Base-by-base conservation (phyloP, 352 stramenopile species). In the Phytophthora megakarya region DNA sequence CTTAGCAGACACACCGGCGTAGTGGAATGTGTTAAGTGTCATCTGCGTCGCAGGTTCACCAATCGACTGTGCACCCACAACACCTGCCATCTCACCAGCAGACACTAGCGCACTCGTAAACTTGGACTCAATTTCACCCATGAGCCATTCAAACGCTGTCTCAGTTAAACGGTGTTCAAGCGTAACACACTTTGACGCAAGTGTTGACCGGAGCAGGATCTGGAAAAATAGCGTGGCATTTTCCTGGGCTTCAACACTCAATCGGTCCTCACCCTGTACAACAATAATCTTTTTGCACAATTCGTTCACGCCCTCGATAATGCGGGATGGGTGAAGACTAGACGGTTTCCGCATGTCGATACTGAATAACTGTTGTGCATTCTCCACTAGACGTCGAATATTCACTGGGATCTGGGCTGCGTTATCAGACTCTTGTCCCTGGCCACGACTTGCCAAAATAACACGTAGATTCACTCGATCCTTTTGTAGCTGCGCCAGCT, bases 21-120 rank as follows among this genome's bases (percentile, higher is more conserved):
- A 99, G 80, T 99, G 98, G 83, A 99, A 99, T 45, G 98, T 99
- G 83, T 99, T 99, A 51, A 99, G 82, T 15, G 98, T 99, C 97
- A 99, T 99, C 81, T 99, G 98, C 33, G 98, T 99, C 48, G 97
- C 97, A 19, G 98, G 98, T 70, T 99, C 97, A 64, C 98, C 98
- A 76, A 99, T 99, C 45, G 94, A 99, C 71, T 99, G 98, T 4
- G 98, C 97, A 13, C 97, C 98, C 45, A 99, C 88, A 28, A 99
- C 97, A 76, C 98, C 98, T 65, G 92, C 96, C 95, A 99, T 99
- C 76, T 99, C 98, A 67, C 98, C 98, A 49, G 98, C 91, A 66
- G 89, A 90, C 8, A 99, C 97, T 63, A 98, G 89, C 25, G 96
- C 89, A 45, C 93, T 92, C 55, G 96, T 95, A 73, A 99, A 99